Base-by-base conservation (phyloP, 2,329 filamentous ascomycete genomes). In the Colletotrichum higginsianum region DNA sequence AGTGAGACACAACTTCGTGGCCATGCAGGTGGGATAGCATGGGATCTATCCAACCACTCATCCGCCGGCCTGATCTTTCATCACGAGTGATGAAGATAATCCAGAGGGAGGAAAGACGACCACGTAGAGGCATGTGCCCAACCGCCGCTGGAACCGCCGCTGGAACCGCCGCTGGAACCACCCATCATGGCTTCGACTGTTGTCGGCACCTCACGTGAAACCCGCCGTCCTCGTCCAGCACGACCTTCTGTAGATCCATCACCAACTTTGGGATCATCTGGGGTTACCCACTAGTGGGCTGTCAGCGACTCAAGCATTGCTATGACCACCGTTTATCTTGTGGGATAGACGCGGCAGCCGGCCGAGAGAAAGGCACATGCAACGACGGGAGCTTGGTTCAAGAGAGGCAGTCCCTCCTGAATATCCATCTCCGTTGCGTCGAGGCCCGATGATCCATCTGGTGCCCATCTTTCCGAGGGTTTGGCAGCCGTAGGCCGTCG, bases 321-420 rank as follows among this genome's bases (percentile, higher is more conserved):
- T 73, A 60, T 67, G 72, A 73, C 72, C 70, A 73, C 57, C 55
- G 56, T 60, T 57, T 65, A 73, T 73, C 53, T 56, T 68, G 70
- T 62, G 68, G 65, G 58, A 71, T 63, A 56, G 58, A 57, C 58
- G 61, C 55, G 30, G 23, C 46, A 42, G 50, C 44, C 42, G 44
- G 50, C 44, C 42, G 44, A 53, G 30, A 47, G 60, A 26, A 55
- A 30, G 60, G 61, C 49, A 56, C 42, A 44, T 66, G 65, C 47
- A 65, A 40, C 47, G n/a, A 47, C 6, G 49, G 42, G 30, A 35
- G 30, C 6, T 16, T 53, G 9, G 11, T 55, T 67, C 61, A 8
- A 47, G 42, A 72, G 16, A 16, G 72, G 70, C 38, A 74, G 47
- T 50, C 38, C 55, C 42, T 52, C 57, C 57, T 73, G 72, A 62